phyloP scores from a whole-genome alignment of 2,329 filamentous ascomycete genomes.

The Botrytis galanthina region DNA sequence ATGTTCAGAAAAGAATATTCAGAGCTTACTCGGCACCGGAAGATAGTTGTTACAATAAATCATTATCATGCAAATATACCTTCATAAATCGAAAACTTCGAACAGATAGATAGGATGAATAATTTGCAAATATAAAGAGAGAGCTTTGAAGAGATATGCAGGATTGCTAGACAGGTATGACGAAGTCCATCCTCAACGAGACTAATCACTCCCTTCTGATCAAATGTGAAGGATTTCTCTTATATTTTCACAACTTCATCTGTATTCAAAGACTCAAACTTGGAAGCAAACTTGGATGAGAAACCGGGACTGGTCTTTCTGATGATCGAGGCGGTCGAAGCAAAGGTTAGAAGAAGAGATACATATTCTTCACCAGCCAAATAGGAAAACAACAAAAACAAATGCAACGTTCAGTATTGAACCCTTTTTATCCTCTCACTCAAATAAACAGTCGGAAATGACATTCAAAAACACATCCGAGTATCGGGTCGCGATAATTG shows the following conservation, averaged over 20 bases:
- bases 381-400: not conserved
- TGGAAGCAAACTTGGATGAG: not conserved
- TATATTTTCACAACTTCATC: not conserved
- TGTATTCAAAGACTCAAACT: not conserved
- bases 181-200: no score
- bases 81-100: not conserved
- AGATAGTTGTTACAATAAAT: not conserved
- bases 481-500: fast-evolving
- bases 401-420: not conserved
- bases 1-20: not conserved
- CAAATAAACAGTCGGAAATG: fast-evolving
- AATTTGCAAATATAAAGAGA: no score
- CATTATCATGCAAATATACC: not conserved
- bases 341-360: not conserved
- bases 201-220: not conserved
- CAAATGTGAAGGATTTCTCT: not conserved
- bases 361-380: not conserved
- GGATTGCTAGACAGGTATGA: no score
- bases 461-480: not conserved
- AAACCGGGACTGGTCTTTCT: no score
- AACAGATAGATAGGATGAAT: no score
- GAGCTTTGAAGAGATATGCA: no score
- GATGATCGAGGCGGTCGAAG: not conserved
- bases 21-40: not conserved
- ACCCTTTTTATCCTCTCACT: not conserved